Evolutionary conservation across 2,329 filamentous ascomycete genomes (phyloP).

Genomic region (Epichloe bromicola): DNA sequence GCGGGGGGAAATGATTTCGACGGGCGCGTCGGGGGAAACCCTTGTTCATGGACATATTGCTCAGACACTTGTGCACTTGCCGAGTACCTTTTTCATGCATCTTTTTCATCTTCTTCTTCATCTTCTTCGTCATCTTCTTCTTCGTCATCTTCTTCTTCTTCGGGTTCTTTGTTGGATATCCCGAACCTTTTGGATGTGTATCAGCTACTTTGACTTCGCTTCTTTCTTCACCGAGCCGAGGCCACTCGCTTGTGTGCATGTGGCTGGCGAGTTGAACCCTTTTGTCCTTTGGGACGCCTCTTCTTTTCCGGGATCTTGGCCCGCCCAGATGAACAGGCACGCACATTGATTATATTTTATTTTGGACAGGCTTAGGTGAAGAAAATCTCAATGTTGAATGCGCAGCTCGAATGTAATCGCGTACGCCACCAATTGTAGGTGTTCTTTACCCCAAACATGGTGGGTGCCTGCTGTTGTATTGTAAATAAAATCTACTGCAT

Average conservation of each 20-base stretch:
- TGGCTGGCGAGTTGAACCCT: not conserved
- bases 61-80: not conserved
- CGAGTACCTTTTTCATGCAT: not conserved
- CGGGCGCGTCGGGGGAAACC: not conserved
- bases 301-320: not conserved
- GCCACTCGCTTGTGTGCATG: not conserved
- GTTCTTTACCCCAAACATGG: no score
- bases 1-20: no score
- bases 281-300: not conserved
- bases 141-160: not conserved
- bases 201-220: not conserved
- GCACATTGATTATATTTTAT: not conserved
- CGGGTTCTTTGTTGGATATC: not conserved
- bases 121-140: not conserved
- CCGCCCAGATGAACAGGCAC: no score
- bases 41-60: constrained; percentile 1
- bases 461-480: no score
- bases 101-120: not conserved
- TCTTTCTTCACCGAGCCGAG: not conserved
- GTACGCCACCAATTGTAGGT: no score
- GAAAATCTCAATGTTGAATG: not conserved
- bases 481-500: no score
- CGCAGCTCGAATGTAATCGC: no score
- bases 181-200: not conserved
- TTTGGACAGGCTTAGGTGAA: not conserved